Conservation (phyloP, 2,329 filamentous ascomycete species). For the Pseudogymnoascus sp. region DNA sequence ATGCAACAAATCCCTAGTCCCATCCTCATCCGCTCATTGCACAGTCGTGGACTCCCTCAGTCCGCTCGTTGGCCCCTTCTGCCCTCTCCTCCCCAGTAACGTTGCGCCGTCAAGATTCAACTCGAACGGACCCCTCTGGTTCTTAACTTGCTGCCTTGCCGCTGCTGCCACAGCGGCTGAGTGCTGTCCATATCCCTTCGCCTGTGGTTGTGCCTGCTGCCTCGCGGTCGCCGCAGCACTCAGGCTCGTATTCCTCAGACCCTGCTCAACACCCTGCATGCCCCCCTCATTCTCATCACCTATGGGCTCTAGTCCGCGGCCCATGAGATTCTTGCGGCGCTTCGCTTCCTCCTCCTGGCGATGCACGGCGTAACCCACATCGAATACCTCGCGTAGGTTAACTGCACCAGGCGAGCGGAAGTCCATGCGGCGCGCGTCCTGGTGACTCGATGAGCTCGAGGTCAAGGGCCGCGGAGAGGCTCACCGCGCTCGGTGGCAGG, state of each 20-base stretch:
- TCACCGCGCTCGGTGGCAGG: slow-evolving; percentile 42
- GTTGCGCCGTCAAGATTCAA: slow-evolving; percentile 88
- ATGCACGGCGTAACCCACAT: slow-evolving; percentile 96
- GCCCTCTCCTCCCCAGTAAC: slow-evolving; percentile 64
- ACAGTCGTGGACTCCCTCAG: slow-evolving; percentile 24
- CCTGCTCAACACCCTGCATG: slow-evolving; percentile 73
- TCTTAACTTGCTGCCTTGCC: slow-evolving; percentile 69
- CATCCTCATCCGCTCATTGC: slow-evolving; percentile 21
- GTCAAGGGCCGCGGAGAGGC: slow-evolving; percentile 51
- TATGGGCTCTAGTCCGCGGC: slow-evolving; percentile 57
- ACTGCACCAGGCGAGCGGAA: slow-evolving; percentile 94
- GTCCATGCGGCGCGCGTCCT: slow-evolving; percentile 64
- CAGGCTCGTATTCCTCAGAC: slow-evolving; percentile 78
- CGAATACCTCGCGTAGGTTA: slow-evolving; percentile 94
- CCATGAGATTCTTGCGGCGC: slow-evolving; percentile 73
- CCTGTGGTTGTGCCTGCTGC: slow-evolving; percentile 32
- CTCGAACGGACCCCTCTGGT: slow-evolving; percentile 78
- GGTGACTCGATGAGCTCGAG: slow-evolving; percentile 50
- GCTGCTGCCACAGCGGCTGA: slow-evolving; percentile 77
- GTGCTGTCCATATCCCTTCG: slow-evolving; percentile 79
- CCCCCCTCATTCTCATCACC: slow-evolving; percentile 56
- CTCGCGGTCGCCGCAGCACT: slow-evolving; percentile 58
- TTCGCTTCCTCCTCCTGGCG: slow-evolving; percentile 94
- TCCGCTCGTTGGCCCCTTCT: slow-evolving; percentile 36
- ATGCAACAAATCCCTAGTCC: neutral